Evolutionary conservation across 176 grass and related monocot species (phyloP).

Genomic region (Lolium perenne): DNA sequence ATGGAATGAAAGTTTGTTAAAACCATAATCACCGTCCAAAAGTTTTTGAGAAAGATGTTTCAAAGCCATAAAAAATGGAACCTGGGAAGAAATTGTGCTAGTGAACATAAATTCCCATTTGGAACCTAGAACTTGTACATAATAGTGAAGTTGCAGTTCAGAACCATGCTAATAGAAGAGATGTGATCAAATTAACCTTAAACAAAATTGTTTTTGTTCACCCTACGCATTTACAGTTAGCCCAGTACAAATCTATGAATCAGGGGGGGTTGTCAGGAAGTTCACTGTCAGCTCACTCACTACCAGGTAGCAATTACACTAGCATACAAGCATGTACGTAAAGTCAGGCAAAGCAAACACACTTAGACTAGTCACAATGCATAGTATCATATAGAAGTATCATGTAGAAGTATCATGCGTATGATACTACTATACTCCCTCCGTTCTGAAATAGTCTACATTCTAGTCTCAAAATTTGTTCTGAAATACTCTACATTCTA

Average conservation of each 20-base stretch:
- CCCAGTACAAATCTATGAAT: slow-evolving; percentile 29
- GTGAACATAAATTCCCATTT: not conserved
- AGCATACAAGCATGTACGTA: slow-evolving; percentile 22
- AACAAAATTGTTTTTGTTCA: slow-evolving; percentile 30
- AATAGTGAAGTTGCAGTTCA: not conserved
- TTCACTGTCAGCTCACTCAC: slow-evolving; percentile 1
- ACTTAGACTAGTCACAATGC: too few species aligned
- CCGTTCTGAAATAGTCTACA: too few species aligned
- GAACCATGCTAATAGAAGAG: not conserved
- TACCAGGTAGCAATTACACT: too few species aligned
- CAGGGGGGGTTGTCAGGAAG: not conserved
- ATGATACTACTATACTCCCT: too few species aligned
- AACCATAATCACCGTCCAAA: not conserved
- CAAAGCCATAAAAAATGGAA: not conserved
- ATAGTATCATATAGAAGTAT: too few species aligned
- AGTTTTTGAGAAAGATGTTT: not conserved
- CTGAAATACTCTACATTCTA: too few species aligned
- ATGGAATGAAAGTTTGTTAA: not conserved
- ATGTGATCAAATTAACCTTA: slow-evolving; percentile 3
- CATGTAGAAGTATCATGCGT: too few species aligned
- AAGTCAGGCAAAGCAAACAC: slow-evolving; percentile 1
- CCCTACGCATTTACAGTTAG: slow-evolving; percentile 54
- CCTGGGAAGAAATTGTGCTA: not conserved
- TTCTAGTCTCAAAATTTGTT: too few species aligned
- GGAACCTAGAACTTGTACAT: not conserved